Evolutionary conservation across 2,329 filamentous ascomycete genomes (phyloP).

Genomic region (Annulohypoxylon truncatum): DNA sequence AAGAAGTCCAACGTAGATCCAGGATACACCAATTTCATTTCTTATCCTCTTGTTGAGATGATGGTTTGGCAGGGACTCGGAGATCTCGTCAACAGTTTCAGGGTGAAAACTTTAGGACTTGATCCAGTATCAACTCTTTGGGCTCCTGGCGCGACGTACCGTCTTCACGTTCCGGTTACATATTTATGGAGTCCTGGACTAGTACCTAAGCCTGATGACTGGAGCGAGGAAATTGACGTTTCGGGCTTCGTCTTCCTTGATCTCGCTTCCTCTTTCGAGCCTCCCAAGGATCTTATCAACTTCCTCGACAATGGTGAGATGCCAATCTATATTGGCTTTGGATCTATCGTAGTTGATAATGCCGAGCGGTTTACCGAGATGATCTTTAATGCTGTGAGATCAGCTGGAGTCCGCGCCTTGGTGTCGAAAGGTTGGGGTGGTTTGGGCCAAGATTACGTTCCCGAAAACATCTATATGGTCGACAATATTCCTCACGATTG

Average conservation of each 20-base stretch:
- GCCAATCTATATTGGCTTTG: conserved; percentile 81
- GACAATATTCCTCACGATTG: conserved; percentile 82
- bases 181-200: conserved; percentile 78
- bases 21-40: conserved; percentile 82
- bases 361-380: conserved; percentile 74
- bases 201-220: conserved; percentile 75
- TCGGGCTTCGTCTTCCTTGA: conserved; percentile 84
- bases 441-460: conserved; percentile 68
- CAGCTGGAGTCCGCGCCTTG: conserved; percentile 75
- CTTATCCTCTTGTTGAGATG: conserved; percentile 83
- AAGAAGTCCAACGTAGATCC: conserved; percentile 77
- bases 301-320: conserved; percentile 68
- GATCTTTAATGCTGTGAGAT: conserved; percentile 75
- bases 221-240: conserved; percentile 77
- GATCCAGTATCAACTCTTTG: conserved; percentile 81
- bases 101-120: conserved; percentile 74
- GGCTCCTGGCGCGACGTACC: conserved; percentile 79
- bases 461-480: conserved; percentile 76
- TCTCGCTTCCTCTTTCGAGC: conserved; percentile 69
- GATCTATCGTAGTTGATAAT: conserved; percentile 80
- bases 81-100: conserved; percentile 80
- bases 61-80: conserved; percentile 92
- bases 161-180: conserved; percentile 79
- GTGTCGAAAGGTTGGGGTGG: conserved; percentile 83
- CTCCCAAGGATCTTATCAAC: conserved; percentile 64